phyloP scores from a whole-genome alignment of 2,329 filamentous ascomycete genomes.

The Arthrocladium fulminans region DNA sequence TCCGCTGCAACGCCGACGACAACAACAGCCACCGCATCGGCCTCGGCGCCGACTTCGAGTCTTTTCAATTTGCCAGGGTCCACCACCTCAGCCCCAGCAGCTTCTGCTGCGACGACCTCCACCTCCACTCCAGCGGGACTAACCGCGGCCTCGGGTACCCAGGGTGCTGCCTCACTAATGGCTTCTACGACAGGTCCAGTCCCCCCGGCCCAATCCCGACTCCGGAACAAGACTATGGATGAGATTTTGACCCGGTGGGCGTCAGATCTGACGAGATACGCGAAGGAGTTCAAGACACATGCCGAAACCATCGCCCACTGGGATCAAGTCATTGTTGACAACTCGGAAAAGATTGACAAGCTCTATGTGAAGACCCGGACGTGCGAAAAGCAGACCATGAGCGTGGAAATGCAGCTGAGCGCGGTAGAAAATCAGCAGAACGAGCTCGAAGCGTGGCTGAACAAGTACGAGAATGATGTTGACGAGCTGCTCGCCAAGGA shows the following conservation, averaged over 20 bases:
- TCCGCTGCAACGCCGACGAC: conserved; percentile 11
- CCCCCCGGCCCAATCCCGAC: conserved; percentile 69
- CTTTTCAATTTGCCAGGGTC: conserved; percentile 14
- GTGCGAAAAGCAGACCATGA: conserved; percentile 81
- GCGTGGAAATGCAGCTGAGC: conserved; percentile 85
- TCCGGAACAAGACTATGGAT: conserved; percentile 99
- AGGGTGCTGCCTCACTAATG: conserved; percentile 43
- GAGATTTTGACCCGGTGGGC: conserved; percentile 98
- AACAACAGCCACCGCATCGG: conserved; percentile 14
- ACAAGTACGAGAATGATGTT: conserved; percentile 84
- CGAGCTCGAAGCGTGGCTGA: conserved; percentile 78
- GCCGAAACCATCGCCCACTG: conserved; percentile 78
- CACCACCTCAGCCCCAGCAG: conserved; percentile 13
- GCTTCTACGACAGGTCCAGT: conserved; percentile 72
- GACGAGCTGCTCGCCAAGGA: conserved; percentile 71
- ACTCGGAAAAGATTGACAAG: conserved; percentile 89
- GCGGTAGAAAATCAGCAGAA: conserved; percentile 88
- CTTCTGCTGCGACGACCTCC: conserved; percentile 7
- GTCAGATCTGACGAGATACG: conserved; percentile 87
- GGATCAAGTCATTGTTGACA: conserved; percentile 88
- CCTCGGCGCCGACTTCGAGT: conserved; percentile 23
- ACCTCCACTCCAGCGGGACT: conserved; percentile 8
- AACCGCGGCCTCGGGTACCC: conserved; percentile 5
- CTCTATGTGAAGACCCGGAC: conserved; percentile 87
- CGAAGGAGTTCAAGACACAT: conserved; percentile 90